A percentile compares a stretch with the other conserved stretches of the same genome.
phyloP scores from a whole-genome alignment of 163 green algal genomes.

The Chlamydomonas reinhardtii region DNA sequence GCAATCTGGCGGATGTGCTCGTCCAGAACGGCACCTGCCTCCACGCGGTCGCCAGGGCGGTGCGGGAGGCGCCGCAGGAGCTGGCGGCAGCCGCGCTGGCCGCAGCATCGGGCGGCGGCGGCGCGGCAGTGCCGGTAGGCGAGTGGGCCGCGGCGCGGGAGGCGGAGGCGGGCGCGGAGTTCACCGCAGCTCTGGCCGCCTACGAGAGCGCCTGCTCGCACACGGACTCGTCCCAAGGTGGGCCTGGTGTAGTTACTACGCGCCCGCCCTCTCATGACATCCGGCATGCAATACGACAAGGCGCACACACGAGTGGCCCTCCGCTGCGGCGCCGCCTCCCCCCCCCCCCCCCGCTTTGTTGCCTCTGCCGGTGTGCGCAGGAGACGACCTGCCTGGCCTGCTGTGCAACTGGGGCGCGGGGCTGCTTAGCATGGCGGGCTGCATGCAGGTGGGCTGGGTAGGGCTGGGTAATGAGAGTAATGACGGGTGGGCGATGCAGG shows the following conservation, averaged over 20 bases:
- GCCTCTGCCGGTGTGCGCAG: constrained; percentile 13
- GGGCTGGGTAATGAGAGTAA: background rate
- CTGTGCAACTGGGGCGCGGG: constrained; percentile 87
- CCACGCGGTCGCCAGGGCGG: background rate
- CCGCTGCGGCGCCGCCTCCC: too few relatives aligned
- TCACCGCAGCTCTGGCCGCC: constrained; percentile 33
- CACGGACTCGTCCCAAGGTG: constrained; percentile 52
- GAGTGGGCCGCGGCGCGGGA: constrained; percentile 19
- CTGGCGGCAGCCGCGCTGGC: background rate
- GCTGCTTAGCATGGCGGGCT: constrained; percentile 65
- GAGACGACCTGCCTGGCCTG: constrained; percentile 87
- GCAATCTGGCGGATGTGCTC: constrained; percentile 61
- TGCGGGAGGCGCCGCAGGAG: constrained; percentile 7
- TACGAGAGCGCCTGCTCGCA: constrained; percentile 61
- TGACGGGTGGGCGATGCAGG: too few relatives aligned
- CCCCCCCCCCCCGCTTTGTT: background rate
- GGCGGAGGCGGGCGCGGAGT: constrained; percentile 26
- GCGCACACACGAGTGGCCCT: too few relatives aligned
- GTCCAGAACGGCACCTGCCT: constrained; percentile 47
- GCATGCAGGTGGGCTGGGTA: constrained; percentile 32
- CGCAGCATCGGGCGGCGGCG: background rate
- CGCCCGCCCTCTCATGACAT: too few relatives aligned
- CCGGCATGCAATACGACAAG: too few relatives aligned
- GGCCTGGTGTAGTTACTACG: background rate
- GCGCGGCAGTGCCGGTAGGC: background rate